These are phyloP conservation scores for Diaporthe batatas DNA, from an alignment of 2,329 filamentous ascomycete species.

Conservation along the genomic window DNA sequence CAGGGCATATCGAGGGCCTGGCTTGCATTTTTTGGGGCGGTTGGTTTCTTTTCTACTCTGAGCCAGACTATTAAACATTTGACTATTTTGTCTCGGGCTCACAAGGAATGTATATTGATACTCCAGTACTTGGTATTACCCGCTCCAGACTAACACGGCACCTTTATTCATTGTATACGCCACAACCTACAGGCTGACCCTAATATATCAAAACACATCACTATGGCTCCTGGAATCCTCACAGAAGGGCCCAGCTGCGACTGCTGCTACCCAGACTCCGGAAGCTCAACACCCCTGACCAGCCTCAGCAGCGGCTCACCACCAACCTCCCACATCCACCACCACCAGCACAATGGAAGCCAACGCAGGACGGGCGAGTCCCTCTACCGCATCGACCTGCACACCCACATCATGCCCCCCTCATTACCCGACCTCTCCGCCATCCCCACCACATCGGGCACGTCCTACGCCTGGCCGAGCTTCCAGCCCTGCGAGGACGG, in stretches of 20 bases:
- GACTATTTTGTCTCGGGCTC: background rate
- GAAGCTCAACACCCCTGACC: slow-evolving; percentile 39
- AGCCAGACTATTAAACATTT: background rate
- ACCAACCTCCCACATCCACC: slow-evolving; percentile 34
- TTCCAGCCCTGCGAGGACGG: slow-evolving; percentile 46
- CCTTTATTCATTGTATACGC: background rate
- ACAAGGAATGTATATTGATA: background rate
- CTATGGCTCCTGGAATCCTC: slow-evolving; percentile 36
- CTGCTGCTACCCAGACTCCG: slow-evolving; percentile 38
- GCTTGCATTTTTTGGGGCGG: background rate
- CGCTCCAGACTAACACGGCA: background rate
- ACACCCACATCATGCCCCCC: slow-evolving; percentile 55
- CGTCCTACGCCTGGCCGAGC: slow-evolving; percentile 52
- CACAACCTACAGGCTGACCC: background rate
- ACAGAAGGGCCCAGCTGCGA: slow-evolving; percentile 34
- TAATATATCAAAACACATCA: background rate
- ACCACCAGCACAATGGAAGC: slow-evolving; percentile 16
- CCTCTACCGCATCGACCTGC: slow-evolving; percentile 53
- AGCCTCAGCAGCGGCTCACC: slow-evolving; percentile 41
- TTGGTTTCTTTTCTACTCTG: background rate
- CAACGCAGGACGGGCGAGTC: slow-evolving; percentile 41
- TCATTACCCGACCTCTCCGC: slow-evolving; percentile 56
- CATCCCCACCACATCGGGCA: slow-evolving; percentile 58
- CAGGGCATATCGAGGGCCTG: background rate
- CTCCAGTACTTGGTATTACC: too few species aligned